Conservation (phyloP, 192 early-diverging fungal genomes). For the Mortierella alpina region DNA sequence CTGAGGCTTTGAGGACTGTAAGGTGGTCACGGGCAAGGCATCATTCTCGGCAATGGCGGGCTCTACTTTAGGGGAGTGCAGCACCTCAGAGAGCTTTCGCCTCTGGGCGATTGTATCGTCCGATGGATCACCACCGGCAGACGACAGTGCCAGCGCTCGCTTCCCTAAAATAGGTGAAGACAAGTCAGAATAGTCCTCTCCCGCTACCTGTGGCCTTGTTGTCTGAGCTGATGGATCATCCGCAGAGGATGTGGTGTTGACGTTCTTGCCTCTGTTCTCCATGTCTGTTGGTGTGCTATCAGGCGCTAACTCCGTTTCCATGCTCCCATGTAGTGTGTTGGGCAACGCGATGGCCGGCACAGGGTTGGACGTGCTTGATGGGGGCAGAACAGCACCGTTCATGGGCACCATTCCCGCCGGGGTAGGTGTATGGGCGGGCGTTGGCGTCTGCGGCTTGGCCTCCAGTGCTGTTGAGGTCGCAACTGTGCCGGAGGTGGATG, state of each 20-base stretch:
- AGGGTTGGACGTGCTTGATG: background rate
- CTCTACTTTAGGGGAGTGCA: constrained; percentile 21
- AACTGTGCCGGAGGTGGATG: background rate
- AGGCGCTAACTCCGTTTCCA: background rate
- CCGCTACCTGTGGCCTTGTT: background rate
- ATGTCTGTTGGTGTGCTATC: background rate
- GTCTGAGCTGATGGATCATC: no score
- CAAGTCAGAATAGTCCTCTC: background rate
- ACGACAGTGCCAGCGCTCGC: constrained; percentile 11
- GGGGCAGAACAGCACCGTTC: background rate
- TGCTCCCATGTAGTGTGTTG: background rate
- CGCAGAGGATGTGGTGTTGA: background rate
- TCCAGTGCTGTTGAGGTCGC: constrained; percentile 7
- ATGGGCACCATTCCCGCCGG: constrained; percentile 10
- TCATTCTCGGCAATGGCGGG: constrained; percentile 11
- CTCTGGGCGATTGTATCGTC: constrained; percentile 27
- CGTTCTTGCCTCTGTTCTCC: background rate
- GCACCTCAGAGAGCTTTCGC: constrained; percentile 33
- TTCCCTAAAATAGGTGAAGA: constrained; percentile 40
- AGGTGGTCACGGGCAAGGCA: background rate
- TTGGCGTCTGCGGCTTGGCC: constrained; percentile 31
- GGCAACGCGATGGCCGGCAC: constrained; percentile 6
- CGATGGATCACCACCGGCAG: background rate
- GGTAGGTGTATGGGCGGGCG: constrained; percentile 36
- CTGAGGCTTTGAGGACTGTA: constrained; percentile 8